Conservation (phyloP, 805 yeast genomes). For the Candida rishiriensis region DNA sequence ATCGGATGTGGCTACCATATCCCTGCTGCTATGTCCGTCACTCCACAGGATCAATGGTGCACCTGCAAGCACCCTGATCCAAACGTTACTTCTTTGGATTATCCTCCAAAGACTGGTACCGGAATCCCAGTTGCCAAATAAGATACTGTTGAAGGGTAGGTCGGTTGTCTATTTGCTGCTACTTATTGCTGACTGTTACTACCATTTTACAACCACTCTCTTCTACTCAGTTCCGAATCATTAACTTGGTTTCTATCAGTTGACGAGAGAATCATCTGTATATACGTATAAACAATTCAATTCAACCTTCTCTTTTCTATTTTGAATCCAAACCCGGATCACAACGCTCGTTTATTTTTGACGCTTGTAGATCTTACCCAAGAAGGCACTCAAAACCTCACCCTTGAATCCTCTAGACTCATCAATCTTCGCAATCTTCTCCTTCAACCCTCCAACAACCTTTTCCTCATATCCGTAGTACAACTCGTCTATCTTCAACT, state of each 20-base stretch:
- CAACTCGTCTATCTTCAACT: conserved; percentile 63
- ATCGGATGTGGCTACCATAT: conserved; percentile 43
- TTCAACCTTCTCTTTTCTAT: neutral
- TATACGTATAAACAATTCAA: too few species aligned
- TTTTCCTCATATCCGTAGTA: conserved; percentile 83
- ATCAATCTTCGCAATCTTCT: conserved; percentile 67
- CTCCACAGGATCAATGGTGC: conserved; percentile 36
- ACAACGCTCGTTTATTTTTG: conserved; percentile 60
- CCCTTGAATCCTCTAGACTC: conserved; percentile 92
- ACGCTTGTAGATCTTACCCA: conserved; percentile 91
- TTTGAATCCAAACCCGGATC: too few species aligned
- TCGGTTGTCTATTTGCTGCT: too few species aligned
- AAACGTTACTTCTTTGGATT: conserved; percentile 24
- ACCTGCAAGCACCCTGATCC: conserved; percentile 27
- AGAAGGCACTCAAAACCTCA: conserved; percentile 78
- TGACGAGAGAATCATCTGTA: too few species aligned
- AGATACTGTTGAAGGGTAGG: too few species aligned
- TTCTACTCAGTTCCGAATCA: too few species aligned
- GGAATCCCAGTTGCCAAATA: conserved; percentile 19
- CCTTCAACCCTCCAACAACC: conserved; percentile 58
- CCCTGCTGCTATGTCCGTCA: conserved; percentile 35
- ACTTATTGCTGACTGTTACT: too few species aligned
- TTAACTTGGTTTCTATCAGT: too few species aligned
- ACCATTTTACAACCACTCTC: too few species aligned
- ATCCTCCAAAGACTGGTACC: conserved; percentile 35